A percentile compares a stretch with the other conserved stretches of the same genome.
These are phyloP conservation scores for Cystobasidium pallidum DNA, from an alignment of 1,284 basidiomycete species.

Conservation along the genomic window DNA sequence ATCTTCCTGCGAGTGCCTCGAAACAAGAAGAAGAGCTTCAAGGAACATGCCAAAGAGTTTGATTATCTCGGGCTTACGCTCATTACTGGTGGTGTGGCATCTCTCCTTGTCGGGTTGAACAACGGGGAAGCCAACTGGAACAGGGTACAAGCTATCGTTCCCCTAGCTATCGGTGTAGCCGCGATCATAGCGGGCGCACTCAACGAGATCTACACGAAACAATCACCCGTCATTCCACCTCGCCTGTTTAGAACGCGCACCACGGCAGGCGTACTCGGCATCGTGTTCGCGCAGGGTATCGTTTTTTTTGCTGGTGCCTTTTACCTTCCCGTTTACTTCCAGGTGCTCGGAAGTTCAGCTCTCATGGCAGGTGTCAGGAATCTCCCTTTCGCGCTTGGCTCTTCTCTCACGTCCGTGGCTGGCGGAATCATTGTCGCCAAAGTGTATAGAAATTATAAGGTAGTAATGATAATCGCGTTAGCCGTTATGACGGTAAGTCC, in stretches of 20 bases:
- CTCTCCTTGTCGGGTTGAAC: slow-evolving; percentile 80
- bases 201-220: slow-evolving; percentile 71
- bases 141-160: slow-evolving; percentile 67
- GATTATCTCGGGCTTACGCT: slow-evolving; percentile 75
- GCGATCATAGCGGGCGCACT: slow-evolving; percentile 65
- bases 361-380: slow-evolving; percentile 73
- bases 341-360: slow-evolving; percentile 74
- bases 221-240: slow-evolving; percentile 78
- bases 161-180: slow-evolving; percentile 70
- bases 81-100: slow-evolving; percentile 67
- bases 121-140: slow-evolving; percentile 55
- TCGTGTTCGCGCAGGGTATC: slow-evolving; percentile 68
- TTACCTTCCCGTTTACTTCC: slow-evolving; percentile 75
- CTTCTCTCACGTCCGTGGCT: slow-evolving; percentile 61
- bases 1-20: slow-evolving; percentile 73
- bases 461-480: slow-evolving; percentile 63
- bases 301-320: slow-evolving; percentile 64
- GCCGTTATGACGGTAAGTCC: slow-evolving; percentile 35
- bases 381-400: slow-evolving; percentile 72
- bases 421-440: slow-evolving; percentile 67
- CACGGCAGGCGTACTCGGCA: slow-evolving; percentile 67
- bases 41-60: slow-evolving; percentile 68
- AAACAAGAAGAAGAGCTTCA: slow-evolving; percentile 59
- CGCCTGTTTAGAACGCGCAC: slow-evolving; percentile 78
- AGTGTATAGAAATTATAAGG: slow-evolving; percentile 65